A percentile compares a stretch with the other conserved stretches of the same genome.
Conservation (phyloP, 2,329 filamentous ascomycete species). For the Hirsutella rhossiliensis region DNA sequence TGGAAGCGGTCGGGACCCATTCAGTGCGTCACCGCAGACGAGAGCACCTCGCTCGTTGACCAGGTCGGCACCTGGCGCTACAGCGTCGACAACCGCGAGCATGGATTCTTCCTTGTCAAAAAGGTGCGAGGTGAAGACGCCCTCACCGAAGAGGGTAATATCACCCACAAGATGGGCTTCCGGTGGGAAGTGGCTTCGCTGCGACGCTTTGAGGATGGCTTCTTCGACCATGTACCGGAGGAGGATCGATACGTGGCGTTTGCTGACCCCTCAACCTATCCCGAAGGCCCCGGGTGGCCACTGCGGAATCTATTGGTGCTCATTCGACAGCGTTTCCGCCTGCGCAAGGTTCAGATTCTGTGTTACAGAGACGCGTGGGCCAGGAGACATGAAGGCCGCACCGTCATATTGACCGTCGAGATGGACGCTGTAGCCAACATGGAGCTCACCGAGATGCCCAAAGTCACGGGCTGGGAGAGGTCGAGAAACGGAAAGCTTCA, state of each 20-base stretch:
- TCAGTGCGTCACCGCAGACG: constrained; percentile 46
- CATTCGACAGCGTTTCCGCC: constrained; percentile 67
- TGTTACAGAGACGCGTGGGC: constrained; percentile 81
- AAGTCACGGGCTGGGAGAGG: constrained; percentile 91
- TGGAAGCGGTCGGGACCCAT: constrained; percentile 57
- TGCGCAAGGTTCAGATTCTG: constrained; percentile 69
- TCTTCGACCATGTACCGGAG: constrained; percentile 63
- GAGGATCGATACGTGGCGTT: constrained; percentile 77
- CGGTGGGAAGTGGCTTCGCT: constrained; percentile 70
- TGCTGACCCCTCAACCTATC: constrained; percentile 84
- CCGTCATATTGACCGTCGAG: constrained; percentile 60
- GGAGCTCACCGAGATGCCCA: constrained; percentile 53
- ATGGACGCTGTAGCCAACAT: constrained; percentile 36
- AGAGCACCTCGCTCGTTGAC: constrained; percentile 72
- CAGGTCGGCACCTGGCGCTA: constrained; percentile 81
- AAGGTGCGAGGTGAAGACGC: constrained; percentile 38
- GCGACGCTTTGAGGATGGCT: constrained; percentile 70
- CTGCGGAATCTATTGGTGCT: constrained; percentile 80
- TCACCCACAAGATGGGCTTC: constrained; percentile 40
- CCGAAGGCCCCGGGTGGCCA: constrained; percentile 82
- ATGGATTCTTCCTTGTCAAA: constrained; percentile 94
- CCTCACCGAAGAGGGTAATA: constrained; percentile 38
- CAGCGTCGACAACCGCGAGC: constrained; percentile 66
- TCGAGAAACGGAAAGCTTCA: constrained; percentile 67
- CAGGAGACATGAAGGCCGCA: constrained; percentile 67